Conservation (phyloP, 495 filamentous ascomycete genomes). For the Geoglossum glabrum region DNA sequence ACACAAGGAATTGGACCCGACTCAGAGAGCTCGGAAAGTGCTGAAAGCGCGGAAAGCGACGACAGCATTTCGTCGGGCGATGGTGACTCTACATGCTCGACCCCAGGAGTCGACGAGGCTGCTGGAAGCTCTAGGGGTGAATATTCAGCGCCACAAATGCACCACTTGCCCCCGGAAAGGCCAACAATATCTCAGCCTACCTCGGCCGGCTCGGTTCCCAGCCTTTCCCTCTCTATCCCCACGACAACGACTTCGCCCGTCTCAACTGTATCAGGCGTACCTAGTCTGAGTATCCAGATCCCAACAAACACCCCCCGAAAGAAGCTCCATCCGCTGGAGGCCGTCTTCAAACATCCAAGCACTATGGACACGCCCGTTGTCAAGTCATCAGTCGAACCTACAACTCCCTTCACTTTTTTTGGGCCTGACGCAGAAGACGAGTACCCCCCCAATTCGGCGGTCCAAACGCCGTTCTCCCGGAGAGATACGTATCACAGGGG, state of each 20-base stretch:
- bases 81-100: background rate
- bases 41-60: background rate
- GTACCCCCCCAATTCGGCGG: conserved; percentile 25
- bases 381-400: conserved; percentile 19
- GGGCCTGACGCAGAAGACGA: conserved; percentile 33
- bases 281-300: conserved; percentile 7
- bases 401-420: conserved; percentile 42
- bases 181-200: conserved; percentile 4
- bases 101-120: background rate
- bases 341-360: conserved; percentile 57
- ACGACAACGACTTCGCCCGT: conserved; percentile 17
- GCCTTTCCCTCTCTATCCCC: conserved; percentile 31
- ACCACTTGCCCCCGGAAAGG: background rate
- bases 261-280: conserved; percentile 2
- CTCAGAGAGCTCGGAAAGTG: background rate
- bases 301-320: conserved; percentile 8
- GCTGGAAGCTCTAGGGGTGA: background rate
- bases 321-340: conserved; percentile 70
- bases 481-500: conserved; percentile 54
- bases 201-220: conserved; percentile 23
- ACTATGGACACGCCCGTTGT: conserved; percentile 17
- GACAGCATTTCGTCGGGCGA: background rate
- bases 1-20: background rate
- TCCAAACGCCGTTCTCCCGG: conserved; percentile 63
- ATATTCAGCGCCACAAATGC: background rate